Percentiles rank a stretch among this genome's conserved stretches.
Conservation (phyloP, 2,329 filamentous ascomycete genomes). For the Tolypocladium nubicola region DNA sequence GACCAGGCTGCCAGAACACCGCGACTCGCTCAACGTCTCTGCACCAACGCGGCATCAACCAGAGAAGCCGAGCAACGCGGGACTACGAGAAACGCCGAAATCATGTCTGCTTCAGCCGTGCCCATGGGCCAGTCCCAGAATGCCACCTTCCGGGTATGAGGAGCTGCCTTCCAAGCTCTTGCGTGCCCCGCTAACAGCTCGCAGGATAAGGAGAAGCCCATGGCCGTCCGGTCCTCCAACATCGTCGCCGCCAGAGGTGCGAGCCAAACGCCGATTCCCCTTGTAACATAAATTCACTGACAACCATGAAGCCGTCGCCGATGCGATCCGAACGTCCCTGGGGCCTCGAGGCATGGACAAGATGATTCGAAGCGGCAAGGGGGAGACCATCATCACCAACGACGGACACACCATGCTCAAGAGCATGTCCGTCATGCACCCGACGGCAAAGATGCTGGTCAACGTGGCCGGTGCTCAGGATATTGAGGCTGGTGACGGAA, state of each 20-base stretch:
- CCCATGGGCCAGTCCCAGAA: slow-evolving; percentile 32
- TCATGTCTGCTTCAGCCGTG: slow-evolving; percentile 31
- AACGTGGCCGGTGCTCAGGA: slow-evolving; percentile 95
- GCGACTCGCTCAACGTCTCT: slow-evolving; percentile 13
- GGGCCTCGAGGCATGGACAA: slow-evolving; percentile 98
- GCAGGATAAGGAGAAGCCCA: slow-evolving; percentile 92
- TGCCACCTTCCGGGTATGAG: slow-evolving; percentile 46
- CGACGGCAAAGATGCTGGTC: slow-evolving; percentile 98
- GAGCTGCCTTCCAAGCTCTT: slow-evolving; percentile 19
- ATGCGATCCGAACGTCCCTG: slow-evolving; percentile 93
- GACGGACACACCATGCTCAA: slow-evolving; percentile 99
- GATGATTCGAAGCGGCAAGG: slow-evolving; percentile 96
- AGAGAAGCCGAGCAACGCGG: slow-evolving; percentile 14
- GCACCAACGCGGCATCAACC: slow-evolving; percentile 20
- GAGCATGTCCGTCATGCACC: slow-evolving; percentile 98
- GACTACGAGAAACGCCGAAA: slow-evolving; percentile 28
- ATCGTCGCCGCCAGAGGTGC: slow-evolving; percentile 93
- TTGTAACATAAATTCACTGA: slow-evolving; percentile 2
- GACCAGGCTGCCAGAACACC: slow-evolving; percentile 18
- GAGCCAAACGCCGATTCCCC: slow-evolving; percentile 7
- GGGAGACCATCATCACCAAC: slow-evolving; percentile 98
- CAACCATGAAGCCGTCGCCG: slow-evolving; percentile 64
- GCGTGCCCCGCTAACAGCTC: slow-evolving; percentile 26
- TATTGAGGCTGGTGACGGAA: slow-evolving; percentile 96
- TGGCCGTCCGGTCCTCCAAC: slow-evolving; percentile 91